Conservation (phyloP, 176 grass and related monocot genomes). For the Carex cristatella region DNA sequence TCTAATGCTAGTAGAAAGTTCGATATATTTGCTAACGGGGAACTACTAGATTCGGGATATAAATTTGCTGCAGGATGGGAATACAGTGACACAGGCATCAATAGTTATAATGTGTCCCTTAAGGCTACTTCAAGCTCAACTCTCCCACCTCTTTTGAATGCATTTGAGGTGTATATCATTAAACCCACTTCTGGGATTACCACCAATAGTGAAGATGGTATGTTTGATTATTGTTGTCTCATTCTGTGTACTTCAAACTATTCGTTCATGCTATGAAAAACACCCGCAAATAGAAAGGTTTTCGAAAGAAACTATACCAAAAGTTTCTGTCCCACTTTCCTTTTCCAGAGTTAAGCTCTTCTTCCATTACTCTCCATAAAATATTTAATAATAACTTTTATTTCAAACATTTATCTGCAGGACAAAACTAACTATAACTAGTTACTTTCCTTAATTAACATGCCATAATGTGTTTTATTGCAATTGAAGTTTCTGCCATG, state of each 20-base stretch:
- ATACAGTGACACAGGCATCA: not conserved
- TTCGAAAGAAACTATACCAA: not conserved
- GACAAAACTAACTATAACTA: not conserved
- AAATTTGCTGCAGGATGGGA: not conserved
- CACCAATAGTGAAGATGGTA: slow-evolving; percentile 38
- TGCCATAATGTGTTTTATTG: not conserved
- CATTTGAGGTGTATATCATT: slow-evolving; percentile 26
- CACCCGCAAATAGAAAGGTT: too few species aligned
- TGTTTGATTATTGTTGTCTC: not conserved
- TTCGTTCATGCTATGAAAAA: not conserved
- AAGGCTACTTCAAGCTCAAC: slow-evolving; percentile 34
- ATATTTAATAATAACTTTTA: not conserved
- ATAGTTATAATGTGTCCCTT: slow-evolving; percentile 21
- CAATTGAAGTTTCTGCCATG: not conserved
- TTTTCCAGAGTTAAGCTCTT: not conserved
- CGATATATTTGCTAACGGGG: not conserved
- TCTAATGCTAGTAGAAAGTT: not conserved
- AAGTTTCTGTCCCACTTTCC: not conserved
- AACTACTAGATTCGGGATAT: not conserved
- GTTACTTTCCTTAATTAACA: not conserved
- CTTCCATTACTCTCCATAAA: not conserved
- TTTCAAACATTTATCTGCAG: not conserved
- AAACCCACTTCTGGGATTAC: not conserved
- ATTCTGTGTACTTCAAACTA: not conserved
- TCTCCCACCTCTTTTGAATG: slow-evolving; percentile 57